These are phyloP conservation scores for Globisporangium spiculum DNA, from an alignment of 352 stramenopile genomes.

Conservation along the genomic window DNA sequence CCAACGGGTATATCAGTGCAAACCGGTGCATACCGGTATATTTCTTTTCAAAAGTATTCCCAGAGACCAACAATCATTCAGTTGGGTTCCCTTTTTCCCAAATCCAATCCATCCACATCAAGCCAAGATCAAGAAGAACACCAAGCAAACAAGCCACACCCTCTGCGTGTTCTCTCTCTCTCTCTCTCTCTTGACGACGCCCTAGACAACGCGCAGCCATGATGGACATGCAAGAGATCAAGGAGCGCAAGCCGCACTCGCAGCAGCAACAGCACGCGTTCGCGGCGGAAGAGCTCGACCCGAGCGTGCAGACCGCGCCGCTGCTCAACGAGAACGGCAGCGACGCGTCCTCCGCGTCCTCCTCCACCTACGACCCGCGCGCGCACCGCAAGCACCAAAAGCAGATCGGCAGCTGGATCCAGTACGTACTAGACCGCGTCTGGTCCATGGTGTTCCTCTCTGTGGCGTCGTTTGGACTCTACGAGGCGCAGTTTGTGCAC, in stretches of 20 bases:
- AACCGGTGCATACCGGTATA: too few species aligned
- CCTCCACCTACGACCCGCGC: background rate
- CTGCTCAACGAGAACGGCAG: conserved; percentile 13
- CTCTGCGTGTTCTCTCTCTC: too few species aligned
- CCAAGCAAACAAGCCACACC: background rate
- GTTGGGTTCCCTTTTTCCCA: background rate
- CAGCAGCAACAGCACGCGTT: conserved; percentile 6
- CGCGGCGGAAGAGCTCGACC: conserved; percentile 33
- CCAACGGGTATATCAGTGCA: too few species aligned
- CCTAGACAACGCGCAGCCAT: conserved; percentile 4
- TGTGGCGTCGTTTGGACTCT: conserved; percentile 46
- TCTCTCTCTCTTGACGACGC: background rate
- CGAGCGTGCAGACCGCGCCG: conserved; percentile 30
- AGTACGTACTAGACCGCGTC: conserved; percentile 47
- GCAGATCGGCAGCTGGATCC: conserved; percentile 33
- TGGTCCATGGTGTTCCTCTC: conserved; percentile 57
- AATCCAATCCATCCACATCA: background rate
- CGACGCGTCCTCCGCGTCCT: background rate
- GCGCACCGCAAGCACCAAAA: conserved; percentile 15
- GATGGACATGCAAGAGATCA: conserved; percentile 66
- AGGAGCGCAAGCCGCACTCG: conserved; percentile 31
- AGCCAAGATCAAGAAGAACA: background rate
- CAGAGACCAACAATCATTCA: too few species aligned
- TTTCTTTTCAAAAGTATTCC: too few species aligned
- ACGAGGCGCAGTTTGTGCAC: conserved; percentile 59